These are phyloP conservation scores for Nothophoma quercina DNA, from an alignment of 2,329 filamentous ascomycete species.

Conservation along the genomic window DNA sequence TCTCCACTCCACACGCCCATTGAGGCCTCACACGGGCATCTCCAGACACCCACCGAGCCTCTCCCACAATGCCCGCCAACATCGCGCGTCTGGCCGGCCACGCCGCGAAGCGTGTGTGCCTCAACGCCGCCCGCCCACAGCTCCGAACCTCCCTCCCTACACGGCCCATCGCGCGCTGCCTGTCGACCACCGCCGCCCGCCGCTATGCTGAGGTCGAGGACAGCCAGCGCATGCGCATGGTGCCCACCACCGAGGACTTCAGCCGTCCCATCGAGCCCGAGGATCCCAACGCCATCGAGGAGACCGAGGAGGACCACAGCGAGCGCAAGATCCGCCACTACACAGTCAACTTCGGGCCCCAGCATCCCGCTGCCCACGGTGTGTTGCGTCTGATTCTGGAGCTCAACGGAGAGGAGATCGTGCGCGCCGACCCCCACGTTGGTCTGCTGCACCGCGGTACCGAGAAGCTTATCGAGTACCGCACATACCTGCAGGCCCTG, in stretches of 20 bases:
- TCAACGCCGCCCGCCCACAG: constrained; percentile 59
- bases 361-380: constrained; percentile 98
- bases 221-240: constrained; percentile 64
- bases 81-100: constrained; percentile 76
- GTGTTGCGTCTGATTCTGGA: constrained; percentile 97
- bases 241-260: constrained; percentile 72
- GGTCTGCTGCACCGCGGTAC: constrained; percentile 95
- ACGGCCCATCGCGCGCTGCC: constrained; percentile 63
- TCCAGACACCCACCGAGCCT: constrained; percentile 36
- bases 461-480: constrained; percentile 99
- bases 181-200: constrained; percentile 71
- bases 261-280: constrained; percentile 55
- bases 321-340: constrained; percentile 93
- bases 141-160: constrained; percentile 47
- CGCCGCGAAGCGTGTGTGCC: constrained; percentile 72
- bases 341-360: constrained; percentile 98
- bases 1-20: constrained; percentile 46
- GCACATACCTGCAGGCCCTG: constrained; percentile 96
- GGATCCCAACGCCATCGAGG: constrained; percentile 54
- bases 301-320: constrained; percentile 56
- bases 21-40: constrained; percentile 43
- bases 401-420: constrained; percentile 95
- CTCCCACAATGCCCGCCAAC: constrained; percentile 70
- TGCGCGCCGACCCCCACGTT: constrained; percentile 95
- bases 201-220: constrained; percentile 66